Base-by-base conservation (phyloP, 495 filamentous ascomycete species). In the Apiosordaria backusii region DNA sequence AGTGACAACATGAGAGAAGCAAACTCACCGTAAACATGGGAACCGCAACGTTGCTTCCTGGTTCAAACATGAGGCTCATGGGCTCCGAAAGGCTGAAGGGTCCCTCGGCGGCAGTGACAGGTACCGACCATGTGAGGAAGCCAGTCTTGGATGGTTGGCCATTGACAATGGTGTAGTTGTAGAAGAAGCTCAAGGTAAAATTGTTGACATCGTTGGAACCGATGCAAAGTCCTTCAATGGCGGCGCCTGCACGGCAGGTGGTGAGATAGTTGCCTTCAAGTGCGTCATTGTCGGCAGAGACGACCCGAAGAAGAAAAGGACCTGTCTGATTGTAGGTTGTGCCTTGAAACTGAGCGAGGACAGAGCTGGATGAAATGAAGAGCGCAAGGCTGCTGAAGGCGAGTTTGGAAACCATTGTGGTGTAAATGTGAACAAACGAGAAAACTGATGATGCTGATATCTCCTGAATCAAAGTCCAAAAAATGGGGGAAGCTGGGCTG, bases 201-300 rank as follows among this genome's bases (percentile, higher is more conserved):
- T 29, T 53, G 29, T 60, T 53, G 27, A 62, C 60, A 23, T 65
- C 24, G 35, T 57, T 55, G 6, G 61, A 66, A 27, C 71, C 70
- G 50, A 82, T 68, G 72, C 85, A 88, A 50, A 87, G 75, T 10
- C 77, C 80, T 66, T 85, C 80, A 26, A 81, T 83, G 19, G 80
- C 84, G 45, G 85, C 84, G 13, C 86, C 86, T 24, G 81, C 72
- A 67, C 87, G 85, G 75, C 86, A 87, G 29, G 85, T 72, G 4
- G 53, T 53, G 45, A 84, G 78, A 60, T 75, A 78, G 2, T 73
- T 65, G 74, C 74, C 76, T 65, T 79, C 68, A 50, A 78, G 50
- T 9, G 74, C 71, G 10, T 68, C 63, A 61, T 78, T 76, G 52
- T 57, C 29, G 18, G 16, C 62, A 9, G 77, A 73, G 25, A 63